Evolutionary conservation across 23 red algal species (phyloP).

Genomic region (Gracilaria domingensis): DNA sequence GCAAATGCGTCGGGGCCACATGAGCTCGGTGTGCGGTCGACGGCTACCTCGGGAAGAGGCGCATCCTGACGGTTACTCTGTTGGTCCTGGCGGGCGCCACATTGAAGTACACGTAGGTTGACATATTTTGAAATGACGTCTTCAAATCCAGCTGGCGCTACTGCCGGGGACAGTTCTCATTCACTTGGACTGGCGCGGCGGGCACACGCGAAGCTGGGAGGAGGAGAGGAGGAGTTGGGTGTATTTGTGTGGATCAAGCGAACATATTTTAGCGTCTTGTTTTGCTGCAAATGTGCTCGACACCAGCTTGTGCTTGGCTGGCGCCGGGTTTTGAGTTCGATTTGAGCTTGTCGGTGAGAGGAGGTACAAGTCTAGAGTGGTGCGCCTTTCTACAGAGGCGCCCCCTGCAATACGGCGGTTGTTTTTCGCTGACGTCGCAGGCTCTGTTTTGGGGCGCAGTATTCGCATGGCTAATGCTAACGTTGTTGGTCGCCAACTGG

Average conservation of each 20-base stretch:
- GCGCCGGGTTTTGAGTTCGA: neutral
- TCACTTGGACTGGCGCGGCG: neutral
- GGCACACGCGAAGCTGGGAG: neutral
- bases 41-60: neutral
- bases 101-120: neutral
- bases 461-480: too few relatives aligned
- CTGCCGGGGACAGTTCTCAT: neutral
- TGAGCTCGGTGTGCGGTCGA: neutral
- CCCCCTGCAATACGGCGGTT: neutral
- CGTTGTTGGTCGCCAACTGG: neutral
- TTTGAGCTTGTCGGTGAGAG: neutral
- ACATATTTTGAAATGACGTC: slow-evolving; percentile 14
- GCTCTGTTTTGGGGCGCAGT: neutral
- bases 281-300: neutral
- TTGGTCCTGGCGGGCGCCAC: neutral
- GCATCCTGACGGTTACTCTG: neutral
- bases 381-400: neutral
- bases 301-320: neutral
- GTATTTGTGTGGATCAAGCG: neutral
- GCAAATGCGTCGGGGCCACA: neutral
- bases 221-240: neutral
- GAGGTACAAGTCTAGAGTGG: neutral
- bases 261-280: neutral
- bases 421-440: neutral
- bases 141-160: neutral